phyloP scores from a whole-genome alignment of 1,284 basidiomycete species.

The Trametes sp. region DNA sequence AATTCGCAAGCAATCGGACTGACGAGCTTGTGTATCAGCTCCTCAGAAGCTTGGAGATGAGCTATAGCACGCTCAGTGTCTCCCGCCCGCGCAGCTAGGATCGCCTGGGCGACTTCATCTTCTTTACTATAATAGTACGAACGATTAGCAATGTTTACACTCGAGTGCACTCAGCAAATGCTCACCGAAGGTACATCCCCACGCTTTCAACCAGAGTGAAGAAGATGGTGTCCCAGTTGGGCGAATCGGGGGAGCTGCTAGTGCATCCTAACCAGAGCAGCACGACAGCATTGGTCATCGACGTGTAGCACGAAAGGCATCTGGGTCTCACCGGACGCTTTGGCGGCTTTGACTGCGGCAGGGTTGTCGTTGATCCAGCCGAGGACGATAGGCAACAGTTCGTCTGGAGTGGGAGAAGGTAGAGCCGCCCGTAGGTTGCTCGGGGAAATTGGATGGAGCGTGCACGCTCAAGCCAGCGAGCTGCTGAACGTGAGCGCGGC shows the following conservation, averaged over 20 bases:
- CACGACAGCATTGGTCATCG: background rate
- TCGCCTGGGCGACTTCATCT: conserved; percentile 9
- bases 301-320: background rate
- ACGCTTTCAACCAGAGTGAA: conserved; percentile 16
- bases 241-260: conserved; percentile 7
- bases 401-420: background rate
- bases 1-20: background rate
- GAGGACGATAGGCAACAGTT: background rate
- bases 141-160: background rate
- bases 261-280: conserved; percentile 1
- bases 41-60: conserved; percentile 14
- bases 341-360: background rate
- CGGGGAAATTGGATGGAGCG: background rate
- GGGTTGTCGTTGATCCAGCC: conserved; percentile 7
- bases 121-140: conserved; percentile 3
- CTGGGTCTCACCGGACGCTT: background rate
- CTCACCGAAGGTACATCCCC: conserved; percentile 17
- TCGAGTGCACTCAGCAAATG: too few relatives aligned
- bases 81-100: conserved; percentile 8
- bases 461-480: background rate
- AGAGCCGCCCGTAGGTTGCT: background rate
- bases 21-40: conserved; percentile 15
- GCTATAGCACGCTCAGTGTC: background rate
- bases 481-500: background rate
- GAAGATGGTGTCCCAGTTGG: conserved; percentile 22